Evolutionary conservation across 495 filamentous ascomycete species (phyloP).

Genomic region (Penicillium longicatenatum): DNA sequence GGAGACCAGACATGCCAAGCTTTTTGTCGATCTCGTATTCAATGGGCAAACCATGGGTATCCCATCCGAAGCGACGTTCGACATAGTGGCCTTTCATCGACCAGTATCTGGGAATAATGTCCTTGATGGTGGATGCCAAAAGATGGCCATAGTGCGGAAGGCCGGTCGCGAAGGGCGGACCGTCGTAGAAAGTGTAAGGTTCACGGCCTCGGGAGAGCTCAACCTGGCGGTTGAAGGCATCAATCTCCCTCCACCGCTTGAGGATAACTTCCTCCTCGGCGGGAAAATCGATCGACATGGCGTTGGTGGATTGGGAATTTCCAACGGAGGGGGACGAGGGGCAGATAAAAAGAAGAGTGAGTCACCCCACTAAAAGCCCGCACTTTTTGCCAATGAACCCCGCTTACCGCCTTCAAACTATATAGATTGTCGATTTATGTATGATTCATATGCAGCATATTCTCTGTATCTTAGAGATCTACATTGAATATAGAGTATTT

Average conservation of each 20-base stretch:
- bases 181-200: slow-evolving; percentile 70
- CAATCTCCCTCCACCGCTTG: slow-evolving; percentile 82
- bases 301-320: slow-evolving; percentile 25
- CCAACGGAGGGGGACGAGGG: slow-evolving; percentile 26
- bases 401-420: slow-evolving; percentile 17
- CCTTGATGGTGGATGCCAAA: slow-evolving; percentile 94
- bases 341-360: slow-evolving; percentile 32
- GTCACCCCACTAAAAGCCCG: slow-evolving; percentile 35
- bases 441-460: too few species aligned
- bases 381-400: not conserved
- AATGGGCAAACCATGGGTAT: slow-evolving; percentile 94
- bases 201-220: slow-evolving; percentile 71
- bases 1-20: slow-evolving; percentile 82
- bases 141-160: slow-evolving; percentile 96
- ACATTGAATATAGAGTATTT: too few species aligned
- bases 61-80: slow-evolving; percentile 71
- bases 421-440: not conserved
- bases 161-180: slow-evolving; percentile 65
- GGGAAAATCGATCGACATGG: slow-evolving; percentile 90
- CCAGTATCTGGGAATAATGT: slow-evolving; percentile 96
- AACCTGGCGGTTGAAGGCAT: slow-evolving; percentile 79
- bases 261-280: slow-evolving; percentile 84
- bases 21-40: slow-evolving; percentile 99
- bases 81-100: slow-evolving; percentile 96
- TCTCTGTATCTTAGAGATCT: too few species aligned